Percentiles rank a stretch among this genome's conserved stretches.
Conservation (phyloP, 2,329 filamentous ascomycete species). For the Furcasterigmium sp. region DNA sequence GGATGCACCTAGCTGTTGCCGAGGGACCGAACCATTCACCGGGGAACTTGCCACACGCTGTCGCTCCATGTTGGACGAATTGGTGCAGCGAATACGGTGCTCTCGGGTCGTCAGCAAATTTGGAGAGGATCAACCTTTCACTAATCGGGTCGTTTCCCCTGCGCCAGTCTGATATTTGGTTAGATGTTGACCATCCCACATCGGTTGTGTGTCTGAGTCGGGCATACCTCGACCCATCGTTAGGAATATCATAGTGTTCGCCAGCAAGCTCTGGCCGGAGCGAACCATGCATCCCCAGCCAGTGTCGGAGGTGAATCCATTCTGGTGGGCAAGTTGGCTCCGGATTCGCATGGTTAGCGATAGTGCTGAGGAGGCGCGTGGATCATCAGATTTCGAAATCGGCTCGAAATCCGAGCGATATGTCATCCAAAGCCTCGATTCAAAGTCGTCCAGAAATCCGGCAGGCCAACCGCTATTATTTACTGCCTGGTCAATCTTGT, state of each 20-base stretch:
- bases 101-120: constrained; percentile 81
- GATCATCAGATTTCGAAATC: constrained; percentile 74
- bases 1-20: constrained; percentile 88
- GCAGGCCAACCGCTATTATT: constrained; percentile 68
- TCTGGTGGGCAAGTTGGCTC: constrained; percentile 70
- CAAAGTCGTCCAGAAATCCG: constrained; percentile 85
- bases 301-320: constrained; percentile 85
- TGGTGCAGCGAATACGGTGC: constrained; percentile 93
- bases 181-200: constrained; percentile 4
- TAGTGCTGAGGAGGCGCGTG: constrained; percentile 64
- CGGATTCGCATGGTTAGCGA: constrained; percentile 82
- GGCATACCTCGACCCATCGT: constrained; percentile 70
- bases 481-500: no score
- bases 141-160: constrained; percentile 50
- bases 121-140: constrained; percentile 66
- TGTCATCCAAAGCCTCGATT: constrained; percentile 92
- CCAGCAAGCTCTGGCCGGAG: constrained; percentile 87
- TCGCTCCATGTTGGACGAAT: constrained; percentile 84
- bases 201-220: neutral
- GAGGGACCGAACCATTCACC: constrained; percentile 99
- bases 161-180: constrained; percentile 61
- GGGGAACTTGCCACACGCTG: constrained; percentile 86
- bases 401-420: constrained; percentile 82
- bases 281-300: constrained; percentile 99
- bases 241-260: constrained; percentile 73